Evolutionary conservation across 371 early-diverging fungal genomes (phyloP).

Genomic region (Gilbertella persicaria): DNA sequence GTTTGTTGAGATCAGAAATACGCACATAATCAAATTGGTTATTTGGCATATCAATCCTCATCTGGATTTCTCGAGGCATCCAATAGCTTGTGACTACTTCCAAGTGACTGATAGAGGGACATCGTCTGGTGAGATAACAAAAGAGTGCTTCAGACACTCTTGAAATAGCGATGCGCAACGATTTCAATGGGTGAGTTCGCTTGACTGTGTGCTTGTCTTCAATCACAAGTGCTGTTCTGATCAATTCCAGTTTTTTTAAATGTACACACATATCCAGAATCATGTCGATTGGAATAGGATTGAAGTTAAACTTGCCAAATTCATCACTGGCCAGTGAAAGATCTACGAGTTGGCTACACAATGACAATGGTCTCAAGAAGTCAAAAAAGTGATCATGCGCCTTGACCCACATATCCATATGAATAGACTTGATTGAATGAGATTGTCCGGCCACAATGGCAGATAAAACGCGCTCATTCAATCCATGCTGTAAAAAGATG

Average conservation of each 20-base stretch:
- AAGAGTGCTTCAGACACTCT: constrained; percentile 8
- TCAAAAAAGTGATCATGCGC: background rate
- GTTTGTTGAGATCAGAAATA: constrained; percentile 7
- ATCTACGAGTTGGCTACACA: background rate
- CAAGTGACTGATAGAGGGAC: constrained; percentile 2
- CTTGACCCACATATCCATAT: constrained; percentile 10
- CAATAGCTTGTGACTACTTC: constrained; percentile 7
- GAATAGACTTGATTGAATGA: background rate
- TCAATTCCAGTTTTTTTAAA: background rate
- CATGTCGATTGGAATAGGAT: constrained; percentile 7
- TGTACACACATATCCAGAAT: constrained; percentile 7
- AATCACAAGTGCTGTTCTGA: background rate
- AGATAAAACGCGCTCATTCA: background rate
- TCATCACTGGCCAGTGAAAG: constrained; percentile 11
- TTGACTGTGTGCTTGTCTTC: constrained; percentile 11
- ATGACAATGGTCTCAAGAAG: constrained; percentile 1
- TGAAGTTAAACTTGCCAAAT: constrained; percentile 1
- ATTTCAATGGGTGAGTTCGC: background rate
- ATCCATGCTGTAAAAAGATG: background rate
- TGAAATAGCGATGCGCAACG: background rate
- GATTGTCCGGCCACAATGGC: background rate
- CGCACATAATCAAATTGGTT: constrained; percentile 10
- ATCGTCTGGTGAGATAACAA: constrained; percentile 8
- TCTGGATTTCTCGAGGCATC: constrained; percentile 14
- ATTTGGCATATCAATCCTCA: constrained; percentile 19